These are phyloP conservation scores for Suillus brevipes DNA, from an alignment of 768 basidiomycete genomes.

Conservation along the genomic window DNA sequence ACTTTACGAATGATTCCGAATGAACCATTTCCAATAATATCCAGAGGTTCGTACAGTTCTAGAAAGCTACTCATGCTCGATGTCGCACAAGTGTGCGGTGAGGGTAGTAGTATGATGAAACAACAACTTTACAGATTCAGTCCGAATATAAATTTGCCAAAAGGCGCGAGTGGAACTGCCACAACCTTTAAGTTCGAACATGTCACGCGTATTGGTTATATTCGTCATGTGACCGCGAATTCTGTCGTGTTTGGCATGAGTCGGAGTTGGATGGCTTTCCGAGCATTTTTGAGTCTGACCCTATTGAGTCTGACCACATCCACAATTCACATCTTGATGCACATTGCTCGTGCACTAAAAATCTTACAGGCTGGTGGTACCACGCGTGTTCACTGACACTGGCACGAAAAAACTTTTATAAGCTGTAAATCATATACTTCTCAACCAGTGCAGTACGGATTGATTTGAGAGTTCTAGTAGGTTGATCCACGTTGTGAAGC, in stretches of 20 bases:
- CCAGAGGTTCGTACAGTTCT: constrained; percentile 82
- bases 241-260: constrained; percentile 2
- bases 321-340: neutral
- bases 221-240: constrained; percentile 31
- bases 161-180: constrained; percentile 11
- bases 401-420: neutral
- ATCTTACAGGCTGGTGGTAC: neutral
- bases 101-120: neutral
- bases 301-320: neutral
- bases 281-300: too few species aligned
- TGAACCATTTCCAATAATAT: constrained; percentile 94
- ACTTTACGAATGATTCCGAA: constrained; percentile 99
- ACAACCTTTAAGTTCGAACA: constrained; percentile 21
- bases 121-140: constrained; percentile 9
- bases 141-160: constrained; percentile 23
- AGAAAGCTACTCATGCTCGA: constrained; percentile 45
- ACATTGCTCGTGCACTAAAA: neutral
- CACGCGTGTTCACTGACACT: neutral
- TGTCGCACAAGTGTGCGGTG: constrained; percentile 12
- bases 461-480: neutral
- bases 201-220: constrained; percentile 16
- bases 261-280: too few species aligned
- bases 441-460: neutral
- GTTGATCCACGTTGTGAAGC: neutral
- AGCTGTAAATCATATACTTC: neutral